A percentile compares a stretch with the other conserved stretches of the same genome.
These are phyloP conservation scores for Globisporangium polare DNA, from an alignment of 352 stramenopile species.

Conservation along the genomic window DNA sequence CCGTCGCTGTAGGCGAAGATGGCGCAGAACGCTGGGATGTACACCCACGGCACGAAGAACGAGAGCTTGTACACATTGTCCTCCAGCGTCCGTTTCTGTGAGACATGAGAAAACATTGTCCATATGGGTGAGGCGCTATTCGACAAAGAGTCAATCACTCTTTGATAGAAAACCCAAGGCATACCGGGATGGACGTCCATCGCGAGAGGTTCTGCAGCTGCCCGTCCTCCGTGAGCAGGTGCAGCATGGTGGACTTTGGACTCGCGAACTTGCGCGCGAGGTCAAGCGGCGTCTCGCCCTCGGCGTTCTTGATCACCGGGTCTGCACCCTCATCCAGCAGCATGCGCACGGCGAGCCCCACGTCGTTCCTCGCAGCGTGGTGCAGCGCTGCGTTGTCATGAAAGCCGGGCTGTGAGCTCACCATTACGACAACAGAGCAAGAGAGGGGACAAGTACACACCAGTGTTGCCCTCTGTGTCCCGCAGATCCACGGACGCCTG, in stretches of 20 bases:
- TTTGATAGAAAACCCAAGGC: background rate
- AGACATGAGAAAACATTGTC: background rate
- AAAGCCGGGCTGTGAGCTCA: background rate
- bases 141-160: background rate
- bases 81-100: conserved; percentile 54
- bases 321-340: conserved; percentile 55
- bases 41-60: conserved; percentile 70
- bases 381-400: conserved; percentile 40
- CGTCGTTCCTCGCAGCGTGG: conserved; percentile 56
- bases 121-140: background rate
- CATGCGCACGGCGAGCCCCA: conserved; percentile 62
- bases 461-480: conserved; percentile 65
- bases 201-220: conserved; percentile 45
- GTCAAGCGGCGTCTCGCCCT: conserved; percentile 45
- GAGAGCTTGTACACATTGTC: conserved; percentile 66
- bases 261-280: conserved; percentile 30
- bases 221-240: conserved; percentile 51
- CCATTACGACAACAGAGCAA: background rate
- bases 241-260: conserved; percentile 34
- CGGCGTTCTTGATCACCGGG: conserved; percentile 37
- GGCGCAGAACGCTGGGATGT: conserved; percentile 42
- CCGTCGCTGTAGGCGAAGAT: conserved; percentile 37
- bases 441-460: conserved; percentile 18
- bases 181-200: conserved; percentile 34
- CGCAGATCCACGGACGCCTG: conserved; percentile 44